Evolutionary conservation across 495 filamentous ascomycete species (phyloP), one percentile per base, ranked within the genome.

Genomic region (Aspergillus kassunensis): DNA sequence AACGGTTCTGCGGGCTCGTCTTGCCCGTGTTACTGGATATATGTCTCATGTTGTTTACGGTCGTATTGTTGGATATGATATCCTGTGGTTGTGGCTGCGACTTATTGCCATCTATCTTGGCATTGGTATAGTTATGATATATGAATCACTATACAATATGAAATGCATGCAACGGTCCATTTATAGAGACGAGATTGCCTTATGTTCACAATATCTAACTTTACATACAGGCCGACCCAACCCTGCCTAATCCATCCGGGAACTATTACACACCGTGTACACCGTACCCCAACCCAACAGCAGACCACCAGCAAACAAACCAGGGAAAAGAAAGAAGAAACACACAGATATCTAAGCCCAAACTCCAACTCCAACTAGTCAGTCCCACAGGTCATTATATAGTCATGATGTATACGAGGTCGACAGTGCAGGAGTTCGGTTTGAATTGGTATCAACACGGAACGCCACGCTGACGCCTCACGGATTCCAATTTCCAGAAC

Each of bases 401-500:
- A 36, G 13, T 16, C 11, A 29, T 43, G 13, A 29, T 16, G 6
- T 16, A 15, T 18, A 33, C 24, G 24, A 4, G 24, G 24, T 27
- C 24, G 24, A 4, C 4, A 27, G 24, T 12, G 21, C 13, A n/a
- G n/a, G n/a, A n/a, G n/a, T n/a, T n/a, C n/a, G n/a, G n/a, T n/a
- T n/a, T n/a, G 27, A 29, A 29, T 6, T 7, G 35, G 35, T 39
- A 39, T 39, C 29, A 21, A 3, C 4, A 12, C 15, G n/a, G n/a
- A n/a, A n/a, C n/a, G n/a, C n/a, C n/a, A n/a, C n/a, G n/a, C n/a
- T n/a, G n/a, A n/a, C n/a, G n/a, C n/a, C n/a, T 53, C 46, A 60
- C 11, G 57, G 34, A 30, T 54, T 55, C 57, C 57, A 60, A 6
- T 20, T 33, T 1, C 45, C 50, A 13, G 49, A 37, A 20, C 49